A percentile compares a stretch with the other conserved stretches of the same genome.
phyloP scores from a whole-genome alignment of 441 rosid species.

The Cnidoscolus chayamansa region DNA sequence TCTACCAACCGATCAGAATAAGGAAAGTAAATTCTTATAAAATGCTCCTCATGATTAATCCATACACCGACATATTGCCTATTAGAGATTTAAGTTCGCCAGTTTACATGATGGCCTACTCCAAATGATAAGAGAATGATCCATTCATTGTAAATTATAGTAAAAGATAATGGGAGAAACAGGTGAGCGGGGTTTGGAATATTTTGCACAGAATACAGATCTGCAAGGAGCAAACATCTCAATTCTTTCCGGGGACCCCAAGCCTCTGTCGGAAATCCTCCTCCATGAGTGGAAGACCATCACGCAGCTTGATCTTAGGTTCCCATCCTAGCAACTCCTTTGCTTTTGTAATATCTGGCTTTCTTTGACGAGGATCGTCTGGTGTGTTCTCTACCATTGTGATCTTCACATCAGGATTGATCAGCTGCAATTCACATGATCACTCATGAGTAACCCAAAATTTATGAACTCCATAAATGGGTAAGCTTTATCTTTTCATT shows the following conservation, averaged over 20 bases:
- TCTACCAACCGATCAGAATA: no score
- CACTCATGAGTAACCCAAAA: background rate
- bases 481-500: background rate
- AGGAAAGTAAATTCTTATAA: no score
- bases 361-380: slow-evolving; percentile 92
- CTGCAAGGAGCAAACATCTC: background rate
- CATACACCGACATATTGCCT: background rate
- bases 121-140: background rate
- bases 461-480: background rate
- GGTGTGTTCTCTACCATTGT: slow-evolving; percentile 85
- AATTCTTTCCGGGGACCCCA: slow-evolving; percentile 44
- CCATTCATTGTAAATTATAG: background rate
- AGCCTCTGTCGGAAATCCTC: slow-evolving; percentile 83
- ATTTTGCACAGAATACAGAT: background rate
- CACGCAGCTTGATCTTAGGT: slow-evolving; percentile 77
- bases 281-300: slow-evolving; percentile 95
- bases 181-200: background rate
- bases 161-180: background rate
- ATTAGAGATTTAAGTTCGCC: background rate
- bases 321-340: slow-evolving; percentile 88
- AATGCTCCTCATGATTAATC: background rate
- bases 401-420: slow-evolving; percentile 72
- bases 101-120: background rate
- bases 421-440: slow-evolving; percentile 42
- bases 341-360: slow-evolving; percentile 83